Percentiles rank a stretch among this genome's conserved stretches.
phyloP scores from a whole-genome alignment of 2,329 filamentous ascomycete species.

The Pseudogymnoascus destructans region DNA sequence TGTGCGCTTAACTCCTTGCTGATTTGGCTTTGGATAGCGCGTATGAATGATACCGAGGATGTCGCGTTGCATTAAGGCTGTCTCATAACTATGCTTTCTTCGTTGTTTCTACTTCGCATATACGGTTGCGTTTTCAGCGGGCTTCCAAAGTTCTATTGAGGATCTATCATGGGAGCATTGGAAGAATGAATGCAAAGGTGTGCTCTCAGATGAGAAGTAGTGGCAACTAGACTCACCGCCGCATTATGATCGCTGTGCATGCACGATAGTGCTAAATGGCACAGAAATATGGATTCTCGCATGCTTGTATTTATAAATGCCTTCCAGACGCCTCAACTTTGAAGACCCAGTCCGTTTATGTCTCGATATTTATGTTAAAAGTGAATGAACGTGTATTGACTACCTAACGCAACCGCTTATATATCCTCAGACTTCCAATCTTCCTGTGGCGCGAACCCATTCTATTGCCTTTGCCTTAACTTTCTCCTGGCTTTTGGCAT shows the following conservation, averaged over 20 bases:
- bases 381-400: conserved; percentile 6
- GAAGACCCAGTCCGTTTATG: conserved; percentile 8
- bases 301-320: conserved; percentile 9
- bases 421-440: not conserved
- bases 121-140: conserved; percentile 7
- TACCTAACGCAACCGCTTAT: conserved; percentile 2
- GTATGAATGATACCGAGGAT: conserved; percentile 5
- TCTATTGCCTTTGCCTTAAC: conserved; percentile 59
- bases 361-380: conserved; percentile 1
- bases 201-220: conserved; percentile 6
- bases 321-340: conserved; percentile 7
- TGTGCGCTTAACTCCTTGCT: conserved; percentile 7
- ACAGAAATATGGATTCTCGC: conserved; percentile 8
- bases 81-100: conserved; percentile 7
- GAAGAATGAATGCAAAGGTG: conserved; percentile 1
- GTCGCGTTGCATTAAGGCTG: conserved; percentile 4
- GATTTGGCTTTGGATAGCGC: conserved; percentile 10
- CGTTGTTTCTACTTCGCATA: conserved; percentile 7
- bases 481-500: conserved; percentile 54
- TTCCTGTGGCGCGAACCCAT: conserved; percentile 40
- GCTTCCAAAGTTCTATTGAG: conserved; percentile 7
- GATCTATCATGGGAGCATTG: conserved; percentile 8
- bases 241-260: conserved; percentile 8
- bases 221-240: conserved; percentile 7
- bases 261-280: conserved; percentile 8